These are phyloP conservation scores for Saururus chinensis DNA, from an alignment of 164 flowering plant genomes.

Conservation along the genomic window DNA sequence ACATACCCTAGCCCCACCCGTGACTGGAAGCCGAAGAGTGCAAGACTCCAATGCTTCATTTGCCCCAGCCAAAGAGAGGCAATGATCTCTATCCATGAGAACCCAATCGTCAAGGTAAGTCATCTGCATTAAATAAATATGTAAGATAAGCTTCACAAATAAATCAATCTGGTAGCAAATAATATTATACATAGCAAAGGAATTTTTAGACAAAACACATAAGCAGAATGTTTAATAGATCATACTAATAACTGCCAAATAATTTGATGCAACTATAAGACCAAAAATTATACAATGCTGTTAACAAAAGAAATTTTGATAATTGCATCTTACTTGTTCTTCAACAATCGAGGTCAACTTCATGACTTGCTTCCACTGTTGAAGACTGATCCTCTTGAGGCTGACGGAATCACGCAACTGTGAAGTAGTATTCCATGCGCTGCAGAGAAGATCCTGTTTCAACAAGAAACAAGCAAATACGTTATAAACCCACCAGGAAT, in stretches of 20 bases:
- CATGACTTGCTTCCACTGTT: slow-evolving; percentile 51
- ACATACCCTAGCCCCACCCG: slow-evolving; percentile 79
- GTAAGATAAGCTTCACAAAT: slow-evolving; percentile 3
- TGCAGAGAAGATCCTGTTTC: slow-evolving; percentile 53
- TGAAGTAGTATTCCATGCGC: slow-evolving; percentile 48
- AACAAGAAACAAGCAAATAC: not conserved
- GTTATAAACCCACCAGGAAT: not conserved
- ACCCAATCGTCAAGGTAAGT: slow-evolving; percentile 72
- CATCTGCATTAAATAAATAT: slow-evolving; percentile 37
- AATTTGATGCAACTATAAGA: too few species aligned
- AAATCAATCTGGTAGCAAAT: not conserved
- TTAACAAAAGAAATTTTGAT: not conserved
- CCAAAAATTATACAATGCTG: not conserved
- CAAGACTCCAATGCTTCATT: slow-evolving; percentile 71
- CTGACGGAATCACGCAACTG: slow-evolving; percentile 54
- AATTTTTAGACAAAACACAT: too few species aligned
- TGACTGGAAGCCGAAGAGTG: slow-evolving; percentile 78
- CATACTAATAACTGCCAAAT: too few species aligned
- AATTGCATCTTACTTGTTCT: slow-evolving; percentile 42
- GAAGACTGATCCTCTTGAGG: slow-evolving; percentile 47
- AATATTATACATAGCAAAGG: not conserved
- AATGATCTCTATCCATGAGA: slow-evolving; percentile 64
- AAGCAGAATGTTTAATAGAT: too few species aligned
- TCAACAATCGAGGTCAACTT: slow-evolving; percentile 50
- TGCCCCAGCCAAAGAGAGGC: slow-evolving; percentile 46